Conservation (phyloP, 805 yeast genomes). For the Zygosaccharomyces rouxii region DNA sequence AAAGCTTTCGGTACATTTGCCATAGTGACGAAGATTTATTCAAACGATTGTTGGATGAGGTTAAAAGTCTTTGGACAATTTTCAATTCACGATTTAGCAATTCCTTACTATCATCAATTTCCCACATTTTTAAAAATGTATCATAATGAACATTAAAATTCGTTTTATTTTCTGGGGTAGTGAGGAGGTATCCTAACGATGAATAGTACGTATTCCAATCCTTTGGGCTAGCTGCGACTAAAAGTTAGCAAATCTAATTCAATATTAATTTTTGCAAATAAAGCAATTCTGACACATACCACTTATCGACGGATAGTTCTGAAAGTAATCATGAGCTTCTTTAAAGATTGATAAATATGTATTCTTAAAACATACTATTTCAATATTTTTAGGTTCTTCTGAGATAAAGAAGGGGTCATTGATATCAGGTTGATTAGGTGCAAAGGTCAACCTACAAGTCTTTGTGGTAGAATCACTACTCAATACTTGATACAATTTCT, state of each 20-base stretch:
- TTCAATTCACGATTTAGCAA: slow-evolving; percentile 14
- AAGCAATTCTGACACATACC: background rate
- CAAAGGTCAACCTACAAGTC: slow-evolving; percentile 16
- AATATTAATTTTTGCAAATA: slow-evolving; percentile 2
- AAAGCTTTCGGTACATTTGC: slow-evolving; percentile 33
- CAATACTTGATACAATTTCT: slow-evolving; percentile 16
- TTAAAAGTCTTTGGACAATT: slow-evolving; percentile 25
- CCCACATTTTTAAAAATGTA: slow-evolving; percentile 17
- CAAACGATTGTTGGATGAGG: slow-evolving; percentile 33
- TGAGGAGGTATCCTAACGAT: slow-evolving; percentile 35
- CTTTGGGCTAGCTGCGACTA: background rate
- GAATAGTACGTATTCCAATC: slow-evolving; percentile 17
- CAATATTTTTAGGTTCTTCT: slow-evolving; percentile 18
- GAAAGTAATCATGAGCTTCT: slow-evolving; percentile 31
- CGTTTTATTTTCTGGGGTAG: slow-evolving; percentile 38
- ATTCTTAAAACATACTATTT: slow-evolving; percentile 35
- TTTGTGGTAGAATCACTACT: slow-evolving; percentile 3
- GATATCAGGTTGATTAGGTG: slow-evolving; percentile 17
- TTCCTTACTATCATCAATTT: background rate
- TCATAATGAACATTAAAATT: slow-evolving; percentile 32
- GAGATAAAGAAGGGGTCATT: slow-evolving; percentile 10
- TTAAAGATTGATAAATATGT: slow-evolving; percentile 29
- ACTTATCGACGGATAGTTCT: slow-evolving; percentile 1
- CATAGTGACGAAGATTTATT: slow-evolving; percentile 41
- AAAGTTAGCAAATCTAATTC: slow-evolving; percentile 6